Evolutionary conservation across 768 basidiomycete species (phyloP), one percentile per base, ranked within the genome.

Genomic region (Boletus subcaerulescens): DNA sequence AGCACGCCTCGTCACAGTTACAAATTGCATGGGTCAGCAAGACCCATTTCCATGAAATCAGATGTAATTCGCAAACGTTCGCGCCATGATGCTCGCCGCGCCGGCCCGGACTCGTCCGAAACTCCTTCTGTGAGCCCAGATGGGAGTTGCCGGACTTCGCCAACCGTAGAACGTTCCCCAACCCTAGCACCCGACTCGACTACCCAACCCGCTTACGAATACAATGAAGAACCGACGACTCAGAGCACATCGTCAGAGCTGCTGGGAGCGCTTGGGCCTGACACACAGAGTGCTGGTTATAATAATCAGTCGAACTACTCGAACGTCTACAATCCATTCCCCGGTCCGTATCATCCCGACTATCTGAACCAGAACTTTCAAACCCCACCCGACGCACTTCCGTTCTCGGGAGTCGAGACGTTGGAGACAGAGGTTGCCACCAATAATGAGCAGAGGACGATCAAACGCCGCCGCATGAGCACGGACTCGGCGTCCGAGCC

Each of bases 1-100:
- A 69, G 2, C 35, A 49, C 13, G 50, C 40, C 52, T 20, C 43
- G 33, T 53, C 38, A 24, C 49, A 82, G 80, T 65, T 90, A 89
- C 73, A 93, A 93, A 69, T 75, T 93, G 3, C 89, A 93, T 68
- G 91, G 91, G 17, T 86, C 90, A 18, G 85, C 87, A 2, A 85
- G 91, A 24, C 91, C 91, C 2, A 90, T 92, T 57, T 90, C 88
- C 9, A 93, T 93, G 91, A 93, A 93, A 68, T 91, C 89, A 5
- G 91, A 93, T 59, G 85, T 92, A 35, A 91, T 93, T 60, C 87
- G 91, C 57, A 93, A 93, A 66, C 85, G 91, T 39, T 89, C 91
- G 3, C 77, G 91, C 2, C 89, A 91, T 60, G 89, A 92, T 55
- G 85, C 87, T 20, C 82, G 88, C 35, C 81, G 86, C 18, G 61